These are phyloP conservation scores for Eragrostis tef DNA, from an alignment of 202 grass and related monocot genomes.

Conservation along the genomic window DNA sequence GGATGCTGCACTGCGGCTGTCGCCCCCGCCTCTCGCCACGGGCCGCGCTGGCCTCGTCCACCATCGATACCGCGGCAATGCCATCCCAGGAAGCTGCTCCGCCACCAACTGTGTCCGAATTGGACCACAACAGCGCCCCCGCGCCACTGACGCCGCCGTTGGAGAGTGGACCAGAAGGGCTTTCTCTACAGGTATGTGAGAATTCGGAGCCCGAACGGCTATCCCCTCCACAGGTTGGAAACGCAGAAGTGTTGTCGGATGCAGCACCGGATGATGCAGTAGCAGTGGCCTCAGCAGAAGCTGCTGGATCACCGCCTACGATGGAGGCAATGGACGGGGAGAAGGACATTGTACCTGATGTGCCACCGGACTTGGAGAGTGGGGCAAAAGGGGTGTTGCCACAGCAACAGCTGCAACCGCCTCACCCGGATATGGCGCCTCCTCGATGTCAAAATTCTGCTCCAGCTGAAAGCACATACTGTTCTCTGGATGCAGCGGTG, in stretches of 20 bases:
- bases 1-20: constrained; percentile 28
- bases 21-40: background rate
- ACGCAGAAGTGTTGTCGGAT: background rate
- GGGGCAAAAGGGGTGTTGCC: background rate
- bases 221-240: constrained; percentile 12
- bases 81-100: constrained; percentile 10
- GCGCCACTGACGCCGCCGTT: constrained; percentile 13
- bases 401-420: constrained; percentile 28
- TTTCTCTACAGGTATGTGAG: constrained; percentile 21
- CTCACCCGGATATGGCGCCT: background rate
- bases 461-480: constrained; percentile 11
- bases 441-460: constrained; percentile 32
- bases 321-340: constrained; percentile 4
- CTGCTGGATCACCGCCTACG: constrained; percentile 1
- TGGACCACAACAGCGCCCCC: background rate
- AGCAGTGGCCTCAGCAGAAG: constrained; percentile 4
- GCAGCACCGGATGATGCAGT: background rate
- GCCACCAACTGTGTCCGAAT: constrained; percentile 13
- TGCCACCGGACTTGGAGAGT: background rate
- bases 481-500: background rate
- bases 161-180: constrained; percentile 17
- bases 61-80: constrained; percentile 6
- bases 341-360: background rate
- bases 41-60: background rate
- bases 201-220: background rate